These are phyloP conservation scores for Cucumis sativus DNA, from an alignment of 306 rosid species.

Conservation along the genomic window DNA sequence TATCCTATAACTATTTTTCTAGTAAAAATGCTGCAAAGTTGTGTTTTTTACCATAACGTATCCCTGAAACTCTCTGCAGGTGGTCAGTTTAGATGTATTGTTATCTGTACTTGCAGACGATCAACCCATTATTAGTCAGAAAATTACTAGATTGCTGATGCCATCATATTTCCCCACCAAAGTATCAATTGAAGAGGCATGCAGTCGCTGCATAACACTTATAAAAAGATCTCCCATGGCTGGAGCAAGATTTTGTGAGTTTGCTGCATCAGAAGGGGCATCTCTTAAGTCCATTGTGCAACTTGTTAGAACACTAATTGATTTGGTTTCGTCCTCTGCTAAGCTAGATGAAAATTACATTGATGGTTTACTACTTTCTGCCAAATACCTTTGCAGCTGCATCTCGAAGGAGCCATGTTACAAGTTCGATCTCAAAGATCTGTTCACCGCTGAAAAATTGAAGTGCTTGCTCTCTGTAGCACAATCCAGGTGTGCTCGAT, in stretches of 20 bases:
- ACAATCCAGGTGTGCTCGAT: constrained; percentile 45
- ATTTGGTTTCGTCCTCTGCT: constrained; percentile 41
- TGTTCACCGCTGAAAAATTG: constrained; percentile 47
- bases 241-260: constrained; percentile 83
- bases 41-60: background rate
- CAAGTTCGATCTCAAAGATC: constrained; percentile 40
- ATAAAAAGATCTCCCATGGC: constrained; percentile 71
- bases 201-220: constrained; percentile 76
- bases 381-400: constrained; percentile 40
- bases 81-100: constrained; percentile 52
- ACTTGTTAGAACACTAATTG: constrained; percentile 44
- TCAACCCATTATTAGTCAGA: constrained; percentile 67
- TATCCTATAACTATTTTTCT: background rate
- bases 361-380: constrained; percentile 72
- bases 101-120: constrained; percentile 52
- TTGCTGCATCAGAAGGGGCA: constrained; percentile 52
- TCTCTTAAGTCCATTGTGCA: constrained; percentile 54
- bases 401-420: constrained; percentile 36
- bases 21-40: background rate
- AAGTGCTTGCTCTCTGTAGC: constrained; percentile 42
- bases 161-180: constrained; percentile 80
- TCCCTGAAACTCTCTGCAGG: constrained; percentile 30
- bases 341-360: constrained; percentile 31
- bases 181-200: constrained; percentile 62
- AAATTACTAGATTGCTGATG: constrained; percentile 61